These are phyloP conservation scores for Silene noctiflora DNA, from an alignment of 179 eudicot species.

Conservation along the genomic window DNA sequence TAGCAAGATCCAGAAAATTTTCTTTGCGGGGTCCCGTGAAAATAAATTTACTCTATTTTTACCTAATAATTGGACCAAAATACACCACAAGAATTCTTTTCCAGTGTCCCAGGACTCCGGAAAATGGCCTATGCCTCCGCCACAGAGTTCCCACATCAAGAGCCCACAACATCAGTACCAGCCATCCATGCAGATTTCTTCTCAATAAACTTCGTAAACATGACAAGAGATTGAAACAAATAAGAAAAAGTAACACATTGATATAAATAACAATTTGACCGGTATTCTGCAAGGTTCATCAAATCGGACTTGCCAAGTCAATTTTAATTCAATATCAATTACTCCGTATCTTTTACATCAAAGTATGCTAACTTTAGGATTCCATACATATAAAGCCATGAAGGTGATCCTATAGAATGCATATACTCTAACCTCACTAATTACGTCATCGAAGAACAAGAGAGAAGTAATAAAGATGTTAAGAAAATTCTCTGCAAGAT, in stretches of 20 bases:
- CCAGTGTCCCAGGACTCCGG: too few species aligned
- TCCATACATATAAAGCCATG: conserved; percentile 8
- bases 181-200: neutral
- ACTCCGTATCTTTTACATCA: conserved; percentile 14
- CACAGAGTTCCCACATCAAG: neutral
- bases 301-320: neutral
- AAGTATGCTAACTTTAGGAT: conserved; percentile 10
- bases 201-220: neutral
- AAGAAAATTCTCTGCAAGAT: conserved; percentile 16
- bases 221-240: neutral
- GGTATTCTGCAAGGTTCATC: neutral
- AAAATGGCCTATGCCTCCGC: too few species aligned
- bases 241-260: too few species aligned
- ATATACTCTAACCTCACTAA: conserved; percentile 12
- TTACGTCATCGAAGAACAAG: neutral
- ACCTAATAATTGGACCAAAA: too few species aligned
- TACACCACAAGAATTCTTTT: too few species aligned
- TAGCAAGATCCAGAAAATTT: too few species aligned
- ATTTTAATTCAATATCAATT: neutral
- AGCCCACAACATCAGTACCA: too few species aligned
- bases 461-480: neutral
- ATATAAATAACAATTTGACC: neutral
- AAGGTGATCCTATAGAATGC: conserved; percentile 13
- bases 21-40: too few species aligned
- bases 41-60: too few species aligned